Evolutionary conservation across 176 grass and related monocot species (phyloP).

Genomic region (Juncus effusus): DNA sequence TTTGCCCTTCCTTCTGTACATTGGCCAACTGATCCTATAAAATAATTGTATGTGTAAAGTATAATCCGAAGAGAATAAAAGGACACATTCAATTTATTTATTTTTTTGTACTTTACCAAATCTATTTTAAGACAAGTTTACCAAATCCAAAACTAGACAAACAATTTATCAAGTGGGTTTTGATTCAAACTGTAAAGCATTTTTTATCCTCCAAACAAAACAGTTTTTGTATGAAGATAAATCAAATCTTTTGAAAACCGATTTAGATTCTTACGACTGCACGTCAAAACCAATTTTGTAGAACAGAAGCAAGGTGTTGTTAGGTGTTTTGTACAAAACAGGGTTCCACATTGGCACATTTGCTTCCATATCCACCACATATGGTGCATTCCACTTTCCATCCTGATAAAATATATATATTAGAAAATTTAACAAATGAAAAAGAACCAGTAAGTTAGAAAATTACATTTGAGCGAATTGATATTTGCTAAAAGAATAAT

Average conservation of each 20-base stretch:
- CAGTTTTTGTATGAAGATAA: background rate
- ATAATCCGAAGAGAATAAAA: too few relatives aligned
- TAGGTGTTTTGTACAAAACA: constrained; percentile 33
- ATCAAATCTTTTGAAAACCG: background rate
- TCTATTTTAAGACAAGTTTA: too few relatives aligned
- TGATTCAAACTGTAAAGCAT: background rate
- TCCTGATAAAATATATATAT: constrained; percentile 12
- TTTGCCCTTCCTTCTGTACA: too few relatives aligned
- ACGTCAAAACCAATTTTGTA: constrained; percentile 35
- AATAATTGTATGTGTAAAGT: too few relatives aligned
- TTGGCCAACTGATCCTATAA: too few relatives aligned
- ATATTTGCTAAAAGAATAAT: too few relatives aligned
- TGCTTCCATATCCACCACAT: constrained; percentile 20
- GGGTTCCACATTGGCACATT: constrained; percentile 41
- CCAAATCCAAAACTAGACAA: too few relatives aligned
- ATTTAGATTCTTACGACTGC: constrained; percentile 13
- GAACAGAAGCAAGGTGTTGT: constrained; percentile 32
- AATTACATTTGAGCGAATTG: too few relatives aligned
- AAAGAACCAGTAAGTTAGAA: background rate
- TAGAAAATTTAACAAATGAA: background rate
- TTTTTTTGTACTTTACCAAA: too few relatives aligned
- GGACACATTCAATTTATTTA: too few relatives aligned
- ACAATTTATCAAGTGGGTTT: too few relatives aligned
- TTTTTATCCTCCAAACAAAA: background rate
- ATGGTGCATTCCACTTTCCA: constrained; percentile 34